Evolutionary conservation across 129 eudicot genomes (phyloP).

Genomic region (Sambucus nigra): DNA sequence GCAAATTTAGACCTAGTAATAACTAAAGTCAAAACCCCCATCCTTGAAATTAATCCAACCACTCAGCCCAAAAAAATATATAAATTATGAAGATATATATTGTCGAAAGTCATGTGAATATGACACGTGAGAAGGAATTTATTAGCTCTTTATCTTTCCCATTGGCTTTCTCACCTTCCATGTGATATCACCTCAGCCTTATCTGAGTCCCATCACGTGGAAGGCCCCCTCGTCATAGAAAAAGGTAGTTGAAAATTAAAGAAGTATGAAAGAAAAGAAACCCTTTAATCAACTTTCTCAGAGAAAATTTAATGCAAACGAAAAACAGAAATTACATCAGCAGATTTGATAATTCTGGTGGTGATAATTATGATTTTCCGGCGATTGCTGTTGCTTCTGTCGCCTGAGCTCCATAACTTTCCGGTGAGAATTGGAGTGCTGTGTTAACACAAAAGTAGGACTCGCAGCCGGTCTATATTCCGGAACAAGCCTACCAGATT

Average conservation of each 20-base stretch:
- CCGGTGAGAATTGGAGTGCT: conserved; percentile 78
- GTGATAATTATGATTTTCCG: conserved; percentile 24
- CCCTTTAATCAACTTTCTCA: neutral
- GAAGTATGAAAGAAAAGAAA: neutral
- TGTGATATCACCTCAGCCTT: no score
- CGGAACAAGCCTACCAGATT: conserved; percentile 72
- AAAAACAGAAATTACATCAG: conserved; percentile 23
- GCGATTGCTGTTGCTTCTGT: conserved; percentile 40
- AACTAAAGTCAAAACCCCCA: no score
- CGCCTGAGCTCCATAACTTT: conserved; percentile 70
- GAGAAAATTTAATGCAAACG: conserved; percentile 4
- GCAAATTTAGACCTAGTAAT: no score
- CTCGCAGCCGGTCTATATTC: conserved; percentile 81
- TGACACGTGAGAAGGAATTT: no score
- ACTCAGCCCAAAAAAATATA: no score
- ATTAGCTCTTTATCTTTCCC: no score
- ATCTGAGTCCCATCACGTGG: conserved; percentile 8
- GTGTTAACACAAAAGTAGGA: conserved; percentile 74
- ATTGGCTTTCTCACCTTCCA: no score
- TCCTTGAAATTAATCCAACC: no score
- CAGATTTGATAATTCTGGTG: conserved; percentile 43
- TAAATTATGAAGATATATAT: no score
- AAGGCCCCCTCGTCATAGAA: conserved; percentile 3
- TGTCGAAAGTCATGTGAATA: no score
- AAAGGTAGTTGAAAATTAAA: conserved; percentile 11